Evolutionary conservation across 2,329 filamentous ascomycete genomes (phyloP), one percentile per base, ranked within the genome.

Genomic region (Zarea fungicola): DNA sequence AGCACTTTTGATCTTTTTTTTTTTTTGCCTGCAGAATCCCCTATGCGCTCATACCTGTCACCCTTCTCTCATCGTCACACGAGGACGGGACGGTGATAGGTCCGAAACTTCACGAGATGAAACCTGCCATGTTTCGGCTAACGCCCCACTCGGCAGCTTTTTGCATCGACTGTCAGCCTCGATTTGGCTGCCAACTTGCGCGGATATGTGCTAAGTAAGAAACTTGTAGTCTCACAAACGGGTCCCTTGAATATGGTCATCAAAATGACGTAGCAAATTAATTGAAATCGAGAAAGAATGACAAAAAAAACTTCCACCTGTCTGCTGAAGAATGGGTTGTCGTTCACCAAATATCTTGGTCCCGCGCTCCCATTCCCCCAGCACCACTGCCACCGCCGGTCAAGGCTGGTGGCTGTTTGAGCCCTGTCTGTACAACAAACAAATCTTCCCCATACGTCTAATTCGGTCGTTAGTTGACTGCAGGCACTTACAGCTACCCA

Each of bases 121-220:
- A 60, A 60, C 58, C 47, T 49, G 52, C 54, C 48, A 52, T 51
- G 58, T 60, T 60, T 60, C 58, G 58, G 49, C 53, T 21, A 29
- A 34, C 51, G 44, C 22, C 8, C 45, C 32, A 21, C 42, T 29
- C 42, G 31, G 21, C 42, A 43, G 42, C 42, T 43, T 39, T 9
- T 34, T 6, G 13, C 14, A 34, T 28, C 44, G 26, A 18, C 34
- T n/a, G n/a, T n/a, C n/a, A n/a, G n/a, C n/a, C n/a, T n/a, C n/a
- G n/a, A n/a, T n/a, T n/a, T n/a, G n/a, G n/a, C n/a, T n/a, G n/a
- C n/a, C n/a, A n/a, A n/a, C n/a, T n/a, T n/a, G n/a, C n/a, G n/a
- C n/a, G n/a, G n/a, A n/a, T n/a, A n/a, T n/a, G n/a, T n/a, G n/a
- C n/a, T n/a, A n/a, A n/a, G n/a, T n/a, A n/a, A n/a, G n/a, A n/a